A percentile compares a stretch with the other conserved stretches of the same genome.
These are phyloP conservation scores for Pinus albicaulis DNA, from an alignment of 75 land plant species.

Conservation along the genomic window DNA sequence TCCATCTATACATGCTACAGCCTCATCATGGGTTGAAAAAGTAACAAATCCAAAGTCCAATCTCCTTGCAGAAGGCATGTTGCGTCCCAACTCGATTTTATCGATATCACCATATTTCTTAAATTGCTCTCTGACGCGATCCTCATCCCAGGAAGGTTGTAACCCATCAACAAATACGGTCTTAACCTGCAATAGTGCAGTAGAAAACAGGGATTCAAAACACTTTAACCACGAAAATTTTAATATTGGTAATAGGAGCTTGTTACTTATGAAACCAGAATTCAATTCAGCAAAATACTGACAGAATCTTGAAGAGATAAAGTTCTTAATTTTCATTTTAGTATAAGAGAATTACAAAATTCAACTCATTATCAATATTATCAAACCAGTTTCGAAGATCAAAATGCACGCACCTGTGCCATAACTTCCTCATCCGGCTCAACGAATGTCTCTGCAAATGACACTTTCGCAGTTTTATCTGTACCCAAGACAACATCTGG, in stretches of 20 bases:
- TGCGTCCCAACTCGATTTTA: conserved; percentile 76
- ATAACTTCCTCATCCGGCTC: conserved; percentile 65
- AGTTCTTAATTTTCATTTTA: too few relatives aligned
- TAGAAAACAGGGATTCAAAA: background rate
- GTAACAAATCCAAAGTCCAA: conserved; percentile 93
- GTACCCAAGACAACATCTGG: conserved; percentile 47
- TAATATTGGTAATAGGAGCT: too few relatives aligned
- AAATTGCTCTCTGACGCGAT: conserved; percentile 59
- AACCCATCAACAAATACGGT: conserved; percentile 86
- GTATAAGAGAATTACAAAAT: too few relatives aligned
- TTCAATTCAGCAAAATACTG: background rate
- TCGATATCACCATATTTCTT: conserved; percentile 73
- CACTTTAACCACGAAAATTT: too few relatives aligned
- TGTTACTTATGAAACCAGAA: background rate
- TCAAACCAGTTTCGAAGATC: background rate
- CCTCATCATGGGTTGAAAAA: conserved; percentile 76
- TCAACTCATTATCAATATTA: too few relatives aligned
- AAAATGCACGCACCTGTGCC: conserved; percentile 35
- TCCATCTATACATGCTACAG: conserved; percentile 75
- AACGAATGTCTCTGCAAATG: conserved; percentile 56
- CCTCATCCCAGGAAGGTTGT: conserved; percentile 90
- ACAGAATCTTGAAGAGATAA: background rate
- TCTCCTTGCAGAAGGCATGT: conserved; percentile 78
- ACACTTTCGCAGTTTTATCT: conserved; percentile 43
- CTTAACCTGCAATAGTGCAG: conserved; percentile 55